Percentiles rank a stretch among this genome's conserved stretches.
Conservation (phyloP, 2,329 filamentous ascomycete genomes). For the Microsporum audouinii region DNA sequence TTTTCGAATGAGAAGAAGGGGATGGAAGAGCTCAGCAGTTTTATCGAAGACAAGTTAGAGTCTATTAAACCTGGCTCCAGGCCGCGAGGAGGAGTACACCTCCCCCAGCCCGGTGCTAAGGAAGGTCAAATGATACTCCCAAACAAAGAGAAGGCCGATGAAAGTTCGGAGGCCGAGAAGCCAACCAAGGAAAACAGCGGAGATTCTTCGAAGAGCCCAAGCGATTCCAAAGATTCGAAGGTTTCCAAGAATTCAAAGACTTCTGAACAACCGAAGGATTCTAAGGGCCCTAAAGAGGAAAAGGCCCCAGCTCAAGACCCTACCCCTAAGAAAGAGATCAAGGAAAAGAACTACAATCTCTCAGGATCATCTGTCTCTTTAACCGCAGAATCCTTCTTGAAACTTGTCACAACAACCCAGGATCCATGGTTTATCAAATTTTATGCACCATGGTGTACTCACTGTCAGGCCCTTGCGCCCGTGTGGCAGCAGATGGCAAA, state of each 20-base stretch:
- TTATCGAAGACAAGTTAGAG: constrained; percentile 68
- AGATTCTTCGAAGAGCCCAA: neutral
- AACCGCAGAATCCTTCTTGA: constrained; percentile 75
- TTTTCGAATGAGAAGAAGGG: constrained; percentile 53
- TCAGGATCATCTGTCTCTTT: constrained; percentile 64
- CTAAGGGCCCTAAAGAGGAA: constrained; percentile 28
- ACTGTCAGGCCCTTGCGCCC: constrained; percentile 86
- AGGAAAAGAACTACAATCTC: constrained; percentile 49
- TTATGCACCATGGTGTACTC: constrained; percentile 92
- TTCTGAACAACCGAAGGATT: constrained; percentile 22
- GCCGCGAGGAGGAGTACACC: constrained; percentile 51
- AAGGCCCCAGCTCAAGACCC: constrained; percentile 33
- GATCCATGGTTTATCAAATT: constrained; percentile 99
- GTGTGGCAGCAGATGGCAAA: constrained; percentile 83
- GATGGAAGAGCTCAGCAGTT: constrained; percentile 53
- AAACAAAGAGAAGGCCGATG: constrained; percentile 27
- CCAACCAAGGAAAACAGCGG: neutral
- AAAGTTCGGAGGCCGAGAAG: neutral
- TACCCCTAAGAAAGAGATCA: constrained; percentile 9
- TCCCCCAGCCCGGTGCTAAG: constrained; percentile 60
- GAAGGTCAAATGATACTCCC: constrained; percentile 35
- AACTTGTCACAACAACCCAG: constrained; percentile 69
- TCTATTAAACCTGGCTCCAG: constrained; percentile 69
- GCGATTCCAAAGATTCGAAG: neutral
- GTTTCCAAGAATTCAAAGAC: neutral